Percentiles rank a stretch among this genome's conserved stretches.
Conservation (phyloP, 257 asterid species). For the Plantago ovata region DNA sequence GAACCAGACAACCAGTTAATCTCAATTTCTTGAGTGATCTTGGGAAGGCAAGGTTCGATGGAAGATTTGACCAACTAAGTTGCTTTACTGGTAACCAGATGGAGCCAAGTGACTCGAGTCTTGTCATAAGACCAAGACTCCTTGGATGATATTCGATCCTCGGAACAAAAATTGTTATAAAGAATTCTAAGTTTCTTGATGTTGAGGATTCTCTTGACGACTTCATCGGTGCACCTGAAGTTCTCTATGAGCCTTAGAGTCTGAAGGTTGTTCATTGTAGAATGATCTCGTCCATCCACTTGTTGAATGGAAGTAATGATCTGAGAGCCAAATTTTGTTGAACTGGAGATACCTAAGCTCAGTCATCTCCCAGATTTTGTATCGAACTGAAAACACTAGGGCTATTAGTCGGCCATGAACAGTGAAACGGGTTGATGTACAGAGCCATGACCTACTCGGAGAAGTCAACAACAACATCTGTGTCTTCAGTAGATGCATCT, state of each 20-base stretch:
- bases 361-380: too few relatives aligned
- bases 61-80: background rate
- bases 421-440: too few relatives aligned
- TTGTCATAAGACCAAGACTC: background rate
- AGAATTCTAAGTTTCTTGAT: background rate
- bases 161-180: background rate
- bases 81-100: background rate
- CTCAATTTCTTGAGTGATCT: conserved; percentile 9
- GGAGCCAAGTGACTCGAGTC: background rate
- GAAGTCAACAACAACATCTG: too few relatives aligned
- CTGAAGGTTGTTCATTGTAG: background rate
- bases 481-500: too few relatives aligned
- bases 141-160: background rate
- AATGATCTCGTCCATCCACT: background rate
- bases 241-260: background rate
- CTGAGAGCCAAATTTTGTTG: too few relatives aligned
- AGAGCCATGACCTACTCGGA: too few relatives aligned
- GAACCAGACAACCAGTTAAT: background rate
- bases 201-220: background rate
- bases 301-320: background rate
- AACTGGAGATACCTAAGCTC: too few relatives aligned
- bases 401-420: too few relatives aligned
- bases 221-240: background rate
- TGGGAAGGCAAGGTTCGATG: background rate
- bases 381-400: too few relatives aligned